Conservation (phyloP, 805 yeast genomes). For the Zygosaccharomyces bisporus region DNA sequence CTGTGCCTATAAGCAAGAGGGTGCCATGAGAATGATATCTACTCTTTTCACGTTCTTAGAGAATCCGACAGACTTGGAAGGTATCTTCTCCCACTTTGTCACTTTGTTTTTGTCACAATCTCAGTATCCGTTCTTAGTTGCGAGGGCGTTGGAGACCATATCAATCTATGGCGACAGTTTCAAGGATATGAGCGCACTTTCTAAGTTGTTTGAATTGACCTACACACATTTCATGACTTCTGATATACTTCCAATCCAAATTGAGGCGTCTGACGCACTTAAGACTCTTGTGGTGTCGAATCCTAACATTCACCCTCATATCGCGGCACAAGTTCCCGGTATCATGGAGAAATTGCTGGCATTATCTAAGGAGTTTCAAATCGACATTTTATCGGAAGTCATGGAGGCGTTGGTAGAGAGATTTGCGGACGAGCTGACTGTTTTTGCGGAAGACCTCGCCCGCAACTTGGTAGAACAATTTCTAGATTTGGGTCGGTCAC, state of each 20-base stretch:
- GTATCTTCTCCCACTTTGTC: slow-evolving; percentile 55
- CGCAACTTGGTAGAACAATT: slow-evolving; percentile 60
- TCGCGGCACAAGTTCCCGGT: slow-evolving; percentile 69
- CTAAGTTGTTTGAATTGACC: slow-evolving; percentile 41
- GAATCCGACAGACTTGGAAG: slow-evolving; percentile 52
- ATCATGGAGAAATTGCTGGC: slow-evolving; percentile 77
- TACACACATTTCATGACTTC: slow-evolving; percentile 39
- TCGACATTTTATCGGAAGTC: slow-evolving; percentile 82
- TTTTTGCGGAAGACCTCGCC: slow-evolving; percentile 72
- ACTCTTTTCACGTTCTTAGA: slow-evolving; percentile 47
- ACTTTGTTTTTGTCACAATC: slow-evolving; percentile 58
- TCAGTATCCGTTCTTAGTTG: slow-evolving; percentile 60
- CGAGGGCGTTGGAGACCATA: slow-evolving; percentile 64
- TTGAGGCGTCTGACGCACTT: slow-evolving; percentile 84
- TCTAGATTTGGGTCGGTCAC: slow-evolving; percentile 50
- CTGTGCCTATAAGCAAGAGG: slow-evolving; percentile 68
- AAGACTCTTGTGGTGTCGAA: slow-evolving; percentile 71
- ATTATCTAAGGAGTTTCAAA: slow-evolving; percentile 75
- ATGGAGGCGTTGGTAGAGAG: slow-evolving; percentile 93
- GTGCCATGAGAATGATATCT: slow-evolving; percentile 75
- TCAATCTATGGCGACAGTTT: slow-evolving; percentile 37
- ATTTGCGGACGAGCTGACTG: slow-evolving; percentile 82
- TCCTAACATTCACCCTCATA: slow-evolving; percentile 58
- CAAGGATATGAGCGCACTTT: slow-evolving; percentile 39
- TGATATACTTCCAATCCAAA: slow-evolving; percentile 67